These are phyloP conservation scores for Monosporascus sp. DNA, from an alignment of 2,329 filamentous ascomycete species.

Conservation along the genomic window DNA sequence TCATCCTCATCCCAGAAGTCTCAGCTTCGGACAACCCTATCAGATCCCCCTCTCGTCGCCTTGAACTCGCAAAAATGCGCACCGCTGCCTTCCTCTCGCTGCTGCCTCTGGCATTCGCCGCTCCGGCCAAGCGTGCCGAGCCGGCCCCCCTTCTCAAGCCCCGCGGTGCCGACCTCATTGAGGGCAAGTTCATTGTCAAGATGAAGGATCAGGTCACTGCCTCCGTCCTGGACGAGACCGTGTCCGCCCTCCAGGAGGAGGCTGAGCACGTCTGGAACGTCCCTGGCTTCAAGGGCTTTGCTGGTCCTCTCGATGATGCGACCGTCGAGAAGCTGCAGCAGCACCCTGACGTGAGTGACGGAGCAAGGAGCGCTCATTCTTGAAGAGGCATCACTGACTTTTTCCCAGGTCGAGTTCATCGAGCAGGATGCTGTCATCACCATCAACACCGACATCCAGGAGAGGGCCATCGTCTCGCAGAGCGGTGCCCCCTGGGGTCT, in stretches of 20 bases:
- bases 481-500: constrained; percentile 38
- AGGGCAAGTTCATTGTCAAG: constrained; percentile 42
- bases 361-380: neutral
- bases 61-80: constrained; percentile 20
- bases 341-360: constrained; percentile 32
- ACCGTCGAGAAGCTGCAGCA: constrained; percentile 35
- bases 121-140: constrained; percentile 24
- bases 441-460: constrained; percentile 23
- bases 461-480: constrained; percentile 20
- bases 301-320: constrained; percentile 36
- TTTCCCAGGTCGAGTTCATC: constrained; percentile 27
- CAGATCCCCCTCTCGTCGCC: constrained; percentile 2
- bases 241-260: constrained; percentile 20
- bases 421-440: constrained; percentile 28
- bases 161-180: constrained; percentile 22
- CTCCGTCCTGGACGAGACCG: constrained; percentile 26
- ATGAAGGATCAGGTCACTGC: constrained; percentile 31
- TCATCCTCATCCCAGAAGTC: neutral
- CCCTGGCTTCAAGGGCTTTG: constrained; percentile 36
- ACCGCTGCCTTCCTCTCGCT: constrained; percentile 17
- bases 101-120: constrained; percentile 24
- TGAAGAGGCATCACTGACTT: constrained; percentile 3
- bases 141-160: constrained; percentile 26
- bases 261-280: constrained; percentile 28
- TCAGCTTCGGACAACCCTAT: neutral